Evolutionary conservation across 345 rosid species (phyloP), one percentile per base, ranked within the genome.

Genomic region (Cardamine resedifolia): DNA sequence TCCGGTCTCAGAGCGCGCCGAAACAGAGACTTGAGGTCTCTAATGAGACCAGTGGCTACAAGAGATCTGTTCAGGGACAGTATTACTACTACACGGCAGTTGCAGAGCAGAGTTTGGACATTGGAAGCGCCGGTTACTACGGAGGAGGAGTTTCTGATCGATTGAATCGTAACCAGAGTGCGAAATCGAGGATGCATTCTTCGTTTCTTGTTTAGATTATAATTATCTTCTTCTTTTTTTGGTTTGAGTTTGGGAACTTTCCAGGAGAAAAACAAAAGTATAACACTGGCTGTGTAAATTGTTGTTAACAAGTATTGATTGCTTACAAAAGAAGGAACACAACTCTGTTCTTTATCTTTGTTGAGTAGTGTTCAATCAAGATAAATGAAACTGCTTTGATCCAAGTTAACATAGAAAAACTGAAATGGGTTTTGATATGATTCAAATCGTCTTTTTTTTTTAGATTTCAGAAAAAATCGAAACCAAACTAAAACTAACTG

Each of bases 1-100:
- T 84, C 16, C 82, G 97, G 79, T 91, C 97, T 18, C 96, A 88
- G 41, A 95, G 99, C 75, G 94, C 92, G 28, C 97, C 96, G 0
- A 86, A 89, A 85, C 97, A 90, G 85, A 84, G 99, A 80, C 68
- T 87, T 5, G 96, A 87, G 72, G 59, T 62, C 8, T 66, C 85
- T 23, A 90, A 83, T 33, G 84, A 69, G 53, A 73, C 75, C 24
- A 76, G 86, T 73, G 84, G 75, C 6, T 70, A 76, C 48, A 64
- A 70, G 71, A 77, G 55, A 30, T 77, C 67, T 36, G 71, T 70
- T 64, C 69, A 75, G 10, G 79, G 75, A 27, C 55, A 70, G 55
- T 76, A 55, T 48, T 63, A 63, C 12, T 70, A 69, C 31, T 53
- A 61, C 38, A 24, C 50, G 7, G 70, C 68, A 48, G 78, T 51